Evolutionary conservation across 2,329 filamentous ascomycete genomes (phyloP), one percentile per base, ranked within the genome.

Genomic region (Thelonectria olida): DNA sequence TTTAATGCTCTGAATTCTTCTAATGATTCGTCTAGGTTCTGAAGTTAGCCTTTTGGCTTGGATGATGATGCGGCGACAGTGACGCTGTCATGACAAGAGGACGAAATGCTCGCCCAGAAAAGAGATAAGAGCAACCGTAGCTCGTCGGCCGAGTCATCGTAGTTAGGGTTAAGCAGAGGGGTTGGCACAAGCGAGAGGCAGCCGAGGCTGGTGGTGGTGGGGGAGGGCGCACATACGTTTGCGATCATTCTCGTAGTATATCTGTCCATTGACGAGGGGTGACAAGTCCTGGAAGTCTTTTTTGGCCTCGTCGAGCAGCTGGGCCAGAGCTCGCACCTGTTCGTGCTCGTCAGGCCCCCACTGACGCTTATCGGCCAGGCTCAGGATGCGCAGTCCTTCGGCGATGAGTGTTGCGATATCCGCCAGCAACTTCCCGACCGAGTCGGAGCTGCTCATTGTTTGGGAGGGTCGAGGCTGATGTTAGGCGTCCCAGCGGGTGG

Each of bases 271-370:
- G 54, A 88, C 80, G 42, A 88, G 76, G 47, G 79, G 78, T 20
- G 81, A 81, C 60, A 88, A 77, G 69, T 85, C 81, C 75, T 88
- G 85, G 65, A 88, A 88, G 75, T 88, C 85, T 72, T 80, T 82
- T 75, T 84, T 85, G 57, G 86, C 86, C 66, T 87, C 84, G 71
- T 87, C 84, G 52, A 88, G 78, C n/a, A 81, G 78, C 34, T 80
- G 77, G 67, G 87, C 82, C 54, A 88, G 78, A 49, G 84, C 81
- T 58, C 81, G 82, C 58, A 84, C 73, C 76, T 88, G 86, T 70
- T 88, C 85, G 71, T 85, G 82, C 76, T 88, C 85, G 78, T 87
- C 85, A 20, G 79, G 76, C 0, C 82, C 84, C 86, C 86, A 88
- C 63, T 83, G 81, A 44, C 81, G 80, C 75, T 87, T 87, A 74